phyloP scores from a whole-genome alignment of 2,329 filamentous ascomycete species.

The Fusarium liriodendri region DNA sequence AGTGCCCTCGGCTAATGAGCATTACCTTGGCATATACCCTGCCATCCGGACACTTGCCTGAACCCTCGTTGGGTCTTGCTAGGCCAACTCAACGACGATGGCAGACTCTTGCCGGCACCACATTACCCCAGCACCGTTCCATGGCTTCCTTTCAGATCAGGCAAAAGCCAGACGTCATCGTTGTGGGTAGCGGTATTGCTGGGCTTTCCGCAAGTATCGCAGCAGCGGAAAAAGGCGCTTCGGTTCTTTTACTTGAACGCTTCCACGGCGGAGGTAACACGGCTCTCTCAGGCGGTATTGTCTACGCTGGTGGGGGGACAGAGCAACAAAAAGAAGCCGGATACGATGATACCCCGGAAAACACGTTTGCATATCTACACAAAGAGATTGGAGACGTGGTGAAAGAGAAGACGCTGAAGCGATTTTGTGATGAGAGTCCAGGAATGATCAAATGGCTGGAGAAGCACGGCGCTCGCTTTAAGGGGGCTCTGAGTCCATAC shows the following conservation, averaged over 20 bases:
- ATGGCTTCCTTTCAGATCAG: background rate
- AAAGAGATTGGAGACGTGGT: background rate
- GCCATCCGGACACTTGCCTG: background rate
- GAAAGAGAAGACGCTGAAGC: background rate
- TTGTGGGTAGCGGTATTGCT: background rate
- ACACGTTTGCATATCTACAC: background rate
- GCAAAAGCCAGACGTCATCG: background rate
- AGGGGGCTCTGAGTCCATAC: background rate
- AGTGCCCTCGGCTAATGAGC: background rate
- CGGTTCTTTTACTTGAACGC: background rate
- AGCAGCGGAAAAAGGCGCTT: too few species aligned
- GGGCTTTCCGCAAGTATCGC: too few species aligned
- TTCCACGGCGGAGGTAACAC: background rate
- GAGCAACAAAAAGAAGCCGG: background rate
- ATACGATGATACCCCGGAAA: background rate
- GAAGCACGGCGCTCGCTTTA: background rate
- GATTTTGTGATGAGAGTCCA: background rate
- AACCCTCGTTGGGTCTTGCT: background rate
- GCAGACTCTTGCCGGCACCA: background rate
- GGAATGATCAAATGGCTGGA: background rate
- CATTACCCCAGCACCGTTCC: background rate
- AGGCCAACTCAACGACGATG: background rate
- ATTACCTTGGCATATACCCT: background rate
- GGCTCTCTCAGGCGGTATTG: background rate
- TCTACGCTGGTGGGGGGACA: background rate